Conservation (phyloP, 208 protist species). For the Strigomonas culicis region DNA sequence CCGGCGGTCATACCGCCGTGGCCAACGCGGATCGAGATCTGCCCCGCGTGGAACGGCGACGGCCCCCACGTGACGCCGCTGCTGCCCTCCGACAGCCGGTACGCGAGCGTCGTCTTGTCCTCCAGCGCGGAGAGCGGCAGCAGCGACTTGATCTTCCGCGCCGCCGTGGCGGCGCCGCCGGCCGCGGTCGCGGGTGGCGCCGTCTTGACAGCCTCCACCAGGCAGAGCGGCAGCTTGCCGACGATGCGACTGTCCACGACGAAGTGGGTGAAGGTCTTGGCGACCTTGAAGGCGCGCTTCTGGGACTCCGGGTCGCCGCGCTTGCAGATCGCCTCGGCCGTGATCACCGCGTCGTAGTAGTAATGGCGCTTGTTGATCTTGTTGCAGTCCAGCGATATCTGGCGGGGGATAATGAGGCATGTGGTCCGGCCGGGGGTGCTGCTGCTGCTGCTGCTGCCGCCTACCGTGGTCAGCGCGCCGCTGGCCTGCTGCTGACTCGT, state of each 20-base stretch:
- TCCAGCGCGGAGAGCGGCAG: conserved; percentile 57
- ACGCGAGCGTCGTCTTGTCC: conserved; percentile 47
- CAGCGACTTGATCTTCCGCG: conserved; percentile 31
- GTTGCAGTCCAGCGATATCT: conserved; percentile 61
- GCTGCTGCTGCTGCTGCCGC: conserved; percentile 15
- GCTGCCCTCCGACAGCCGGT: conserved; percentile 63
- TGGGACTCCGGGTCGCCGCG: conserved; percentile 49
- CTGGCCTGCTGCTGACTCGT: neutral
- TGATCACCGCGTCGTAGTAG: conserved; percentile 85
- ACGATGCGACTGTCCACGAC: conserved; percentile 76
- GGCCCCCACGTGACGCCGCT: conserved; percentile 27
- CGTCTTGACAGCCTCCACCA: conserved; percentile 27
- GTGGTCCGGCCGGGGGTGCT: conserved; percentile 37
- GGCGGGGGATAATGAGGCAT: conserved; percentile 76
- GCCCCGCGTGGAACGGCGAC: conserved; percentile 27
- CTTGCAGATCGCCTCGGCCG: conserved; percentile 80
- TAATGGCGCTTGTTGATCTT: conserved; percentile 86
- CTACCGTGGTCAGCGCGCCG: neutral
- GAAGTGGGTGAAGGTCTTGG: conserved; percentile 74
- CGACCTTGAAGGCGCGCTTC: conserved; percentile 57
- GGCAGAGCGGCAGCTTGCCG: conserved; percentile 48
- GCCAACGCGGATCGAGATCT: conserved; percentile 68
- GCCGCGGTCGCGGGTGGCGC: neutral
- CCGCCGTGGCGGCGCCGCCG: neutral
- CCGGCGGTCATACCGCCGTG: conserved; percentile 82